Conservation (phyloP, 2,329 filamentous ascomycete genomes). For the Xylaria sp. region DNA sequence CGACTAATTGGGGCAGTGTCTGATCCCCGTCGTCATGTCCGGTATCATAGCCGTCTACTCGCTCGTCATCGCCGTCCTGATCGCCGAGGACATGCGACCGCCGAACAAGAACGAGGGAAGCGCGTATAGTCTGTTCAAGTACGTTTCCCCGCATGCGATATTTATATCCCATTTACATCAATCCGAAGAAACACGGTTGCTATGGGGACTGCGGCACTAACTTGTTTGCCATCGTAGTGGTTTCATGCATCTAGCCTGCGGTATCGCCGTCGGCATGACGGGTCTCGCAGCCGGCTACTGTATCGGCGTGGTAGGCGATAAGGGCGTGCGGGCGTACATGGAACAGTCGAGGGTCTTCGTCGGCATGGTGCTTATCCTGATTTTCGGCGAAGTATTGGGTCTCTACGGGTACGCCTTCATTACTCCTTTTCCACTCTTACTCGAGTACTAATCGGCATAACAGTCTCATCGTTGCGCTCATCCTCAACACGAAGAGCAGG, state of each 20-base stretch:
- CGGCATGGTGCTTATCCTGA: slow-evolving; percentile 96
- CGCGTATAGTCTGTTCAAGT: slow-evolving; percentile 78
- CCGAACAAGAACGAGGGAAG: slow-evolving; percentile 49
- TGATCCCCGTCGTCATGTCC: slow-evolving; percentile 93
- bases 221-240: slow-evolving; percentile 48
- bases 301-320: slow-evolving; percentile 92
- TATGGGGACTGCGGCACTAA: slow-evolving; percentile 18
- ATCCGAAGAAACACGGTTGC: neutral
- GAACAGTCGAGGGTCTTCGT: slow-evolving; percentile 93
- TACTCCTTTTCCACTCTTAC: neutral
- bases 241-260: slow-evolving; percentile 89
- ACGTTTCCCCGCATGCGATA: slow-evolving; percentile 32
- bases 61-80: slow-evolving; percentile 92
- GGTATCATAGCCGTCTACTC: slow-evolving; percentile 98
- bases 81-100: slow-evolving; percentile 80
- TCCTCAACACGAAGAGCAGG: slow-evolving; percentile 82
- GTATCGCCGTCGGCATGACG: slow-evolving; percentile 84
- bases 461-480: slow-evolving; percentile 86
- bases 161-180: too few species aligned
- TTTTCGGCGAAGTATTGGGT: slow-evolving; percentile 96
- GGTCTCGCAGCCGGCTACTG: slow-evolving; percentile 93
- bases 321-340: slow-evolving; percentile 92
- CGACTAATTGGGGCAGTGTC: slow-evolving; percentile 47
- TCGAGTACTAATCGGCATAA: slow-evolving; percentile 19
- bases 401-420: slow-evolving; percentile 73